Percentiles rank a stretch among this genome's conserved stretches.
Conservation (phyloP, 106 monocot species). For the Dactylorhiza incarnata region DNA sequence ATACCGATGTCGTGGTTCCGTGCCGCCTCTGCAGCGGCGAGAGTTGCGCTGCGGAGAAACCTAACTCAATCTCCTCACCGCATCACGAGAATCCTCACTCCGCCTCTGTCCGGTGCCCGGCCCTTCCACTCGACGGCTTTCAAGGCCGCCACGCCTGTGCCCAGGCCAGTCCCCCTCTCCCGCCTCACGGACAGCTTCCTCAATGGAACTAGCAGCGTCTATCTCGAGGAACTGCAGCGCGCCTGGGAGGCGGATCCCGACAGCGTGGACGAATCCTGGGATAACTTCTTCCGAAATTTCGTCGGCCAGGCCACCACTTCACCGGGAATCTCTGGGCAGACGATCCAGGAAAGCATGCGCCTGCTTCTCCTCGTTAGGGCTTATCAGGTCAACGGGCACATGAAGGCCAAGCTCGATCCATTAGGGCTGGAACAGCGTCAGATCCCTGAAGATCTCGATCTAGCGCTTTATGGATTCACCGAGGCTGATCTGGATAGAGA, state of each 20-base stretch:
- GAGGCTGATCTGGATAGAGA: constrained; percentile 71
- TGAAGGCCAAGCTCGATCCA: constrained; percentile 74
- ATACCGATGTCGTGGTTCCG: constrained; percentile 50
- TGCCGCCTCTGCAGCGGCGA: constrained; percentile 23
- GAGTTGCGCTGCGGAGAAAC: constrained; percentile 26
- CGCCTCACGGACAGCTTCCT: constrained; percentile 64
- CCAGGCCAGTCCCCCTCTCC: constrained; percentile 53
- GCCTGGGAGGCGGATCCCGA: constrained; percentile 78
- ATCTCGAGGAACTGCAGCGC: constrained; percentile 78
- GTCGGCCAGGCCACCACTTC: constrained; percentile 58
- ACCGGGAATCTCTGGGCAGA: constrained; percentile 66
- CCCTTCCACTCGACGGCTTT: constrained; percentile 35
- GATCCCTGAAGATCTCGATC: constrained; percentile 44
- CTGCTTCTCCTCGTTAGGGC: constrained; percentile 62
- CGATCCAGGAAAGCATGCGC: constrained; percentile 80
- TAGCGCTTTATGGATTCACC: constrained; percentile 43
- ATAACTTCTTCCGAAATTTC: constrained; percentile 66
- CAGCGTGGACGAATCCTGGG: constrained; percentile 84
- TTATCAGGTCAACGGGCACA: constrained; percentile 78
- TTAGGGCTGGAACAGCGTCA: constrained; percentile 40
- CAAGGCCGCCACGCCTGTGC: constrained; percentile 30
- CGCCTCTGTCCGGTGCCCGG: constrained; percentile 12
- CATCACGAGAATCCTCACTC: constrained; percentile 21
- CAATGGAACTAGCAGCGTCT: constrained; percentile 69
- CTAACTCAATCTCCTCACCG: constrained; percentile 26